Base-by-base conservation (phyloP, 225 moss, liverwort and hornwort species). In the Thuidium tamariscinum region DNA sequence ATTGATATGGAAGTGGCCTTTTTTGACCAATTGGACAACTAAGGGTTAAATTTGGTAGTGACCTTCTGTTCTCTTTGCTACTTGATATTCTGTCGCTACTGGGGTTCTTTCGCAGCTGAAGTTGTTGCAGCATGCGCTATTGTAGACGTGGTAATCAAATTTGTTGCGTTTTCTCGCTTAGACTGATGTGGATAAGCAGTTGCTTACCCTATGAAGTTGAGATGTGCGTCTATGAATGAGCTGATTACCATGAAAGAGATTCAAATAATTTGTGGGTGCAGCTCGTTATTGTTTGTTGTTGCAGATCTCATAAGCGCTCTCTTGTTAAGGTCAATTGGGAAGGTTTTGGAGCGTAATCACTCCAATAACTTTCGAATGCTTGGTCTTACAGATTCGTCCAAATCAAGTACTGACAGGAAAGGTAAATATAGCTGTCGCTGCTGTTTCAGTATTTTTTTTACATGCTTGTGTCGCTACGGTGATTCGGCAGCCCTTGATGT, bases 241-340 rank as follows among this genome's bases (percentile, higher is more conserved):
- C 65, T 84, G 70, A 82, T 80, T 32, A 87, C 79, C 56, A 88
- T 56, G 88, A 81, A 90, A 68, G 88, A 85, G 89, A 91, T 89
- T 87, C 92, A 87, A 94, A 93, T 89, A 90, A 86, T 90, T 71
- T 89, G 78, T 89, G 74, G 90, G 83, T 94, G 94, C 96, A 97
- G 97, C 91, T 90, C 94, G 91, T 73, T 88, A 56, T 89, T 95
- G 82, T 96, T 97, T 90, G 89, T 96, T 91, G 82, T 91, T 88
- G 97, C 97, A 96, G 96, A 97, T 91, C 89, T 96, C 84, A 86
- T 94, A n/a, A 93, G 94, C 81, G 98, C 96, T 87, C 81, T 95
- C 10, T 83, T 94, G 63, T 91, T 96, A 49, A 87, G 84, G 80
- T 89, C 92, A 46, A 92, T 95, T 86, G 96, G 96, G 74, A 87